Conservation (phyloP, 169 alveolate species). For the Miamiensis avidus region DNA sequence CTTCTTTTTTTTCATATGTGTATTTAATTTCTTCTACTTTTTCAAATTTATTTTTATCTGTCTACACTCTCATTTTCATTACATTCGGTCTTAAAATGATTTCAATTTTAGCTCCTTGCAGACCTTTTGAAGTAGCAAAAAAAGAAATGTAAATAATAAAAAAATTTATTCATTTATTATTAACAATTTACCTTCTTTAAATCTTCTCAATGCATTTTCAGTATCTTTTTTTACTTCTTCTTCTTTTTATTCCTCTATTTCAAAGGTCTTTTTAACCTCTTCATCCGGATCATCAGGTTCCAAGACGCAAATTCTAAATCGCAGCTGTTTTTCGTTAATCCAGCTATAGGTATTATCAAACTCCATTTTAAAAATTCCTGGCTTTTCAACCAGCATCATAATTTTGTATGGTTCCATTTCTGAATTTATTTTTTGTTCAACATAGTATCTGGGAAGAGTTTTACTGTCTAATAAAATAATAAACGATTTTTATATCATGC, state of each 20-base stretch:
- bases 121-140: background rate
- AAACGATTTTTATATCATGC: background rate
- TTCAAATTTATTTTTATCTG: background rate
- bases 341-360: constrained; percentile 25
- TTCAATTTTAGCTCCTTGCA: background rate
- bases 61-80: background rate
- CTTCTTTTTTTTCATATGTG: background rate
- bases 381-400: constrained; percentile 1
- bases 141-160: no score
- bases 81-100: background rate
- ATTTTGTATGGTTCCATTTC: constrained; percentile 15
- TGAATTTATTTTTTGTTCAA: constrained; percentile 16
- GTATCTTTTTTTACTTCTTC: background rate
- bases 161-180: no score
- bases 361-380: constrained; percentile 17
- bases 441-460: background rate
- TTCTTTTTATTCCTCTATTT: background rate
- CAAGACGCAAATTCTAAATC: constrained; percentile 8
- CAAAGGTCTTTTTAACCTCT: background rate
- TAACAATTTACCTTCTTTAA: background rate
- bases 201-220: background rate
- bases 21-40: no score
- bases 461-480: background rate
- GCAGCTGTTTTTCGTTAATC: constrained; percentile 9
- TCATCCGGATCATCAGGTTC: constrained; percentile 16